Base-by-base conservation (phyloP, 148 eudicot species). In the Heliamphora exappendiculata region DNA sequence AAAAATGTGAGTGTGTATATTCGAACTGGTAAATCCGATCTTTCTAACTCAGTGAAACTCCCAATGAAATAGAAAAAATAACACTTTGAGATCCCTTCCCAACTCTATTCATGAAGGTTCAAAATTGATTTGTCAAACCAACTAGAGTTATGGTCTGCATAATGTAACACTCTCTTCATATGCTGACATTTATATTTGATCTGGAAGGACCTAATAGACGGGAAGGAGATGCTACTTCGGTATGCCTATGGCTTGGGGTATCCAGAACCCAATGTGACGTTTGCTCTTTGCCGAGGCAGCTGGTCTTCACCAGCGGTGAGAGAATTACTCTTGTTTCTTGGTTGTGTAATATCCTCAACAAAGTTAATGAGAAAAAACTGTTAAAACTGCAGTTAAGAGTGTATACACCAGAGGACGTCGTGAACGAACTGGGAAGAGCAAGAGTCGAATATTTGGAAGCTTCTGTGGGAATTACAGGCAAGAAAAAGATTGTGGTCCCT, bases 221-320 rank as follows among this genome's bases (percentile, higher is more conserved):
- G 92, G 75, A 90, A 87, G 68, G 96, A 90, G 67, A 85, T 82
- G 74, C 49, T 94, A 75, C 86, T 94, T 28, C 86, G 96, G 20
- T 91, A 83, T 58, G 86, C 89, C 42, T 92, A 88, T 74, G 98
- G 98, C 74, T 83, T 94, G 73, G 86, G 82, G 24, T 94, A 90
- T 77, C 98, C 98, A 69, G 98, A 94, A 83, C 98, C 98, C 7
- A 90, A 90, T 76, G 86, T 94, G 58, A 94, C 91, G 75, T 94
- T 94, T 76, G 95, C 97, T 73, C 95, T 94, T 37, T 94, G 93
- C 75, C 80, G 92, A 77, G 97, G 98, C 85, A 91, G 87, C 67
- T 87, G 97, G 93, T 92, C 98, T 54, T 94, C 98, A 44, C 97
- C 98, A 70, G 90, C 92, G 77, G 98, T 92, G 85, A 88, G 96